These are phyloP conservation scores for Astragalus glycyphyllos DNA, from an alignment of 306 rosid genomes.

Conservation along the genomic window DNA sequence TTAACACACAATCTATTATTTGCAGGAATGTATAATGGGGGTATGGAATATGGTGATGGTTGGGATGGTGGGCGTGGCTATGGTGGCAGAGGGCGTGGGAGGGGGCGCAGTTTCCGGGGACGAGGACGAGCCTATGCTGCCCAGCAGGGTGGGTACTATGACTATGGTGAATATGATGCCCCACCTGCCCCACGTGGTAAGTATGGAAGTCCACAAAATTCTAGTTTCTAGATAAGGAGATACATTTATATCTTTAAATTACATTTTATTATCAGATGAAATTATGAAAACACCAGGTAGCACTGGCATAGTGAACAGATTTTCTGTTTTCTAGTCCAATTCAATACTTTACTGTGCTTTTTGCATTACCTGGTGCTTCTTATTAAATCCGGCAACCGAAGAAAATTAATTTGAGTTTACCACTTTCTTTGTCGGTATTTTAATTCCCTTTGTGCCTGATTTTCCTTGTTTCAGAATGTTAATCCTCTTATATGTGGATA, in stretches of 20 bases:
- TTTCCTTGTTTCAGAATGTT: constrained; percentile 6
- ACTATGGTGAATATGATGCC: constrained; percentile 69
- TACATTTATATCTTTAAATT: constrained; percentile 10
- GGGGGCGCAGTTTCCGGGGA: constrained; percentile 65
- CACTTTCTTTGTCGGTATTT: no score
- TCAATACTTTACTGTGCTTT: neutral
- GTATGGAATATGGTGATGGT: constrained; percentile 74
- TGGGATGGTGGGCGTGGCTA: constrained; percentile 80
- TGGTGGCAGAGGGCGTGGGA: constrained; percentile 72
- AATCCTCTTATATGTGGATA: neutral
- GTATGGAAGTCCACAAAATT: constrained; percentile 31
- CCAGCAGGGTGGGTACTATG: constrained; percentile 61
- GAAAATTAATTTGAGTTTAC: neutral
- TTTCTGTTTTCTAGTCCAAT: constrained; percentile 7
- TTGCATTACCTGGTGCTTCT: neutral
- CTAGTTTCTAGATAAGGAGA: constrained; percentile 2
- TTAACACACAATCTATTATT: neutral
- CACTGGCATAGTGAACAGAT: neutral
- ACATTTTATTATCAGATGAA: neutral
- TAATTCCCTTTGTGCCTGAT: neutral
- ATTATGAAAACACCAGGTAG: neutral
- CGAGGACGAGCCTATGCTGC: constrained; percentile 70
- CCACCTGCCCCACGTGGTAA: constrained; percentile 72
- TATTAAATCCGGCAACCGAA: neutral
- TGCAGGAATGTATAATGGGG: constrained; percentile 72